Base-by-base conservation (phyloP, 305 asterid genomes). In the Withania somnifera region DNA sequence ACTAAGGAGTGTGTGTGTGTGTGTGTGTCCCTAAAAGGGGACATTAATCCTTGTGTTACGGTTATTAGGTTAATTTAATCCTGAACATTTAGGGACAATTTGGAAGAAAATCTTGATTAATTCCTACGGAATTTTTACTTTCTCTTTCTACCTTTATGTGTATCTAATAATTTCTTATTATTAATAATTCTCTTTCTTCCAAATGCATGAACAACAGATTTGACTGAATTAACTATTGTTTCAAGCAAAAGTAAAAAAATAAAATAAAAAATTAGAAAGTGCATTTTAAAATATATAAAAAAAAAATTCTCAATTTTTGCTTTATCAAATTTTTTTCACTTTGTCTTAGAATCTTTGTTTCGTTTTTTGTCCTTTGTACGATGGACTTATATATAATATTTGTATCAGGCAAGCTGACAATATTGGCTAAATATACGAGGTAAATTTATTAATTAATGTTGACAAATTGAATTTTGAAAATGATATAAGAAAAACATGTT, bases 1-100 rank as follows among this genome's bases (percentile, higher is more conserved):
- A 51, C n/a, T 66, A 24, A 58, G 34, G 66, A 36, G 40, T 2
- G 40, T 1, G 6, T 2, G 26, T 82, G 40, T 2, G 40, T 1
- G 6, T 2, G 26, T 82, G 90, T 88, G 26, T 60, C 88, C 83
- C 86, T 60, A 84, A 79, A 78, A 45, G 84, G 80, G 81, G 84
- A 88, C 89, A 84, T 66, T 80, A 86, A 76, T 86, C 88, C 90
- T 80, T 84, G 84, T 85, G 81, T 79, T 84, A 42, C 77, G 90
- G 87, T 79, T 51, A 84, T 38, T 73, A 56, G 84, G 54, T 36
- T 66, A 79, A 75, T 82, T 85, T 80, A 50, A 58, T 84, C 84
- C 71, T 89, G 77, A 82, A 85, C 77, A 76, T 50, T 81, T 87
- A 71, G 79, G 81, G 88, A 84, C 87, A 84, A 7, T 38, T 86